Evolutionary conservation across 805 yeast genomes (phyloP), one percentile per base, ranked within the genome.

Genomic region (Danielia reshetovae): DNA sequence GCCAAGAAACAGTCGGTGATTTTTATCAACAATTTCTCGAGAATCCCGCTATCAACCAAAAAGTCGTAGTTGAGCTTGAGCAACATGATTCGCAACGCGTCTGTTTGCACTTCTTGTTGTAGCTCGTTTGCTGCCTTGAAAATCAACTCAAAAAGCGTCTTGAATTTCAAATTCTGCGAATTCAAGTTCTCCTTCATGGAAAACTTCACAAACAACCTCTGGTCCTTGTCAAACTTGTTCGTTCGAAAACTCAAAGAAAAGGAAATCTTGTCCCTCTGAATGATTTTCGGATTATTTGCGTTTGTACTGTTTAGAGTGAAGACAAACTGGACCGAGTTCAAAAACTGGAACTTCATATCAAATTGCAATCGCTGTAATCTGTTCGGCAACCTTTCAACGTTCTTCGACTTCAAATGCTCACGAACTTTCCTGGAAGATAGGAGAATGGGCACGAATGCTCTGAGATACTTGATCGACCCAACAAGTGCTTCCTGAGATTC

Each of bases 51-150:
- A 24, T 54, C 53, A 18, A 62, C 52, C 35, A 65, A 55, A 35
- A 60, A 65, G 38, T 65, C 72, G 33, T 61, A 63, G 42, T 63
- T 62, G 39, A 65, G 57, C 38, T 60, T 64, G n/a, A 60, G 33
- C 18, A 60, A 42, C n/a, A 38, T 30, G 11, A 27, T 15, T 23
- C 9, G 30, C 22, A 7, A 17, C 14, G 4, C 15, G 37, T 33
- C 6, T 25, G 32, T 32, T 34, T 38, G 4, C 13, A 19, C 25
- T 17, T 22, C 30, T 19, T 36, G 23, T 18, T 42, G 42, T 14
- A 46, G 29, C 7, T 48, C 50, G 27, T 25, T 36, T 4, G 42
- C 35, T 5, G 40, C 39, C 16, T 38, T 31, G 28, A 46, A 46
- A 5, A 48, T 48, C 12, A 22, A 16, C 34, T 67, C 73, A 43